phyloP scores from a whole-genome alignment of 1,284 basidiomycete genomes.

The Ganoderma multipileum region DNA sequence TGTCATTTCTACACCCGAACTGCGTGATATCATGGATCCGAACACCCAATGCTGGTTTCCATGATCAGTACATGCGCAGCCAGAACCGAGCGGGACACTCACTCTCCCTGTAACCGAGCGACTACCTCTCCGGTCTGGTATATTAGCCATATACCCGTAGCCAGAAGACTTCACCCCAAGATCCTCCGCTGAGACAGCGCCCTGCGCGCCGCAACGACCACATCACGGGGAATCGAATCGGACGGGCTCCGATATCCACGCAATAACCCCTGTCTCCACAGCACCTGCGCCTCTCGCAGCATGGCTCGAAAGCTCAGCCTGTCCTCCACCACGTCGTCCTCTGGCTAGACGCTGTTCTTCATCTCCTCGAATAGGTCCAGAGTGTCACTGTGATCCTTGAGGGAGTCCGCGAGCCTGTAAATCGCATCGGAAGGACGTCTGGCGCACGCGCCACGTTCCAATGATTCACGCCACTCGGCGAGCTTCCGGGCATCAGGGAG shows the following conservation, averaged over 20 bases:
- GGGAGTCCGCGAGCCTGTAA: not conserved
- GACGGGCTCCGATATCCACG: not conserved
- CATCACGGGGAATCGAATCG: not conserved
- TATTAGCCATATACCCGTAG: not conserved
- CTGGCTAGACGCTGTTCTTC: not conserved
- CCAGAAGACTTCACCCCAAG: not conserved
- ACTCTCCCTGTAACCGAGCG: not conserved
- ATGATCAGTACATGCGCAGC: not conserved
- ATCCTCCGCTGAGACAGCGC: not conserved
- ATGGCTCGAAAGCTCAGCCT: not conserved
- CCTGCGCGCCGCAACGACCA: not conserved
- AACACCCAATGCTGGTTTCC: not conserved
- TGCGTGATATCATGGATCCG: not conserved
- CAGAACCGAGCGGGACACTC: not conserved
- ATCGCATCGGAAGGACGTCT: not conserved
- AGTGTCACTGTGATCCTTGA: not conserved
- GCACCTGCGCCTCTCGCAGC: not conserved
- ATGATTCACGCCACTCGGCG: not conserved
- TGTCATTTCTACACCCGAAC: not conserved
- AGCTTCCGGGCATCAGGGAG: not conserved
- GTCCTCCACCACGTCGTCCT: not conserved
- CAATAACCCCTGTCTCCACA: not conserved
- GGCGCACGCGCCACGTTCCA: not conserved
- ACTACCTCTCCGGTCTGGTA: not conserved
- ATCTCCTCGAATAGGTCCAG: not conserved